Evolutionary conservation across 768 basidiomycete genomes (phyloP).

Genomic region (Pluteus cervinus): DNA sequence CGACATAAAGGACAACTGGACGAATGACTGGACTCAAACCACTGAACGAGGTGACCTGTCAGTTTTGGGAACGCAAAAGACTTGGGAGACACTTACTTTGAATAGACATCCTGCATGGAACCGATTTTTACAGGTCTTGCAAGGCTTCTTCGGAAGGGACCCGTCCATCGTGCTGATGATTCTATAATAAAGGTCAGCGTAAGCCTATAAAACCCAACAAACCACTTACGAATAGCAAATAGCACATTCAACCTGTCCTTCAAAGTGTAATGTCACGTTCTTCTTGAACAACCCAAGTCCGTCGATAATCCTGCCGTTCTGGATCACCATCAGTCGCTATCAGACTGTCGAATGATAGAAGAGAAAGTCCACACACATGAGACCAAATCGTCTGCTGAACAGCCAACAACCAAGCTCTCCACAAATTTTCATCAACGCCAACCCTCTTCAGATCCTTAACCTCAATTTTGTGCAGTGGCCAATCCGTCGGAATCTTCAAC

Average conservation of each 20-base stretch:
- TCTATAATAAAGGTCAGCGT: conserved; percentile 32
- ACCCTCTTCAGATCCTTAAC: conserved; percentile 80
- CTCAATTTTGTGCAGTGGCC: conserved; percentile 85
- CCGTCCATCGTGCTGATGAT: conserved; percentile 90
- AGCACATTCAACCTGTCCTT: conserved; percentile 93
- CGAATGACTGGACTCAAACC: conserved; percentile 87
- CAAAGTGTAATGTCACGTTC: conserved; percentile 89
- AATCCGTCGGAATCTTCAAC: conserved; percentile 81
- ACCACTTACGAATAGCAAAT: conserved; percentile 85
- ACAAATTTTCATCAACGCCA: conserved; percentile 84
- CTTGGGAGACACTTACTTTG: conserved; percentile 48
- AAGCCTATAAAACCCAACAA: neutral
- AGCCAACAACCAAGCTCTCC: conserved; percentile 91
- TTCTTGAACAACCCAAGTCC: conserved; percentile 88
- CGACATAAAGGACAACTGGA: conserved; percentile 90
- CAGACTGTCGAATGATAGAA: neutral
- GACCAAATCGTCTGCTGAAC: conserved; percentile 88
- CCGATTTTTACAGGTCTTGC: conserved; percentile 89
- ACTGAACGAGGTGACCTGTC: conserved; percentile 35
- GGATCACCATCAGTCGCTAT: neutral
- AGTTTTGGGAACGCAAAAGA: neutral
- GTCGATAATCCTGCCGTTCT: conserved; percentile 91
- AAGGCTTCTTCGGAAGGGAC: conserved; percentile 82
- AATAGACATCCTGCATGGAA: conserved; percentile 92
- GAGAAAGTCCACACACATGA: conserved; percentile 49